Evolutionary conservation across 352 stramenopile species (phyloP).

Genomic region (Pythium apleroticum): DNA sequence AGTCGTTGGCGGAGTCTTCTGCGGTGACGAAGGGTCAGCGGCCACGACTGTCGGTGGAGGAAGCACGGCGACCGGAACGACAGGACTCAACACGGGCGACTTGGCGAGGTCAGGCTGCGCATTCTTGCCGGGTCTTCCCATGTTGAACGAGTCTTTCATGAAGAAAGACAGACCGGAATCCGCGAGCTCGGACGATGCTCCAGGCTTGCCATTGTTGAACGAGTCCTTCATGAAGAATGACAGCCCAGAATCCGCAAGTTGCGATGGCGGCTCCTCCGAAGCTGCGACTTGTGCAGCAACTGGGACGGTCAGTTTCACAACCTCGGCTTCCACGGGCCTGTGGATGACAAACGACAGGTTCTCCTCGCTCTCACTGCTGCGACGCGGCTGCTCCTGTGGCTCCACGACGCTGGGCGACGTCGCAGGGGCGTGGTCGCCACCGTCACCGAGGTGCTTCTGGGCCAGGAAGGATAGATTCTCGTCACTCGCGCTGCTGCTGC

Average conservation of each 20-base stretch:
- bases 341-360: conserved; percentile 1
- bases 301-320: background rate
- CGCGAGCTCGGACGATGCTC: background rate
- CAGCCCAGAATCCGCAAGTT: background rate
- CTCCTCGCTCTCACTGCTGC: background rate
- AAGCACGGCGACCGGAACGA: background rate
- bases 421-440: background rate
- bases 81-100: background rate
- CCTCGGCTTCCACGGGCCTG: background rate
- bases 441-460: background rate
- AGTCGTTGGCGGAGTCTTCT: background rate
- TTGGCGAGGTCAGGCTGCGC: background rate
- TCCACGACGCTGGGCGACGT: too few relatives aligned
- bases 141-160: background rate
- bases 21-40: too few relatives aligned
- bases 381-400: background rate
- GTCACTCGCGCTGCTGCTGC: background rate
- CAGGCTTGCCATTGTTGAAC: background rate
- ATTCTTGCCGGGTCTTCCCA: background rate
- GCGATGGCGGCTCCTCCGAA: too few relatives aligned
- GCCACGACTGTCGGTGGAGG: background rate
- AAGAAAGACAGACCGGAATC: background rate
- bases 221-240: background rate
- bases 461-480: conserved; percentile 1
- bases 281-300: background rate